phyloP scores from a whole-genome alignment of 495 filamentous ascomycete species.

The Hamigera avellanea region DNA sequence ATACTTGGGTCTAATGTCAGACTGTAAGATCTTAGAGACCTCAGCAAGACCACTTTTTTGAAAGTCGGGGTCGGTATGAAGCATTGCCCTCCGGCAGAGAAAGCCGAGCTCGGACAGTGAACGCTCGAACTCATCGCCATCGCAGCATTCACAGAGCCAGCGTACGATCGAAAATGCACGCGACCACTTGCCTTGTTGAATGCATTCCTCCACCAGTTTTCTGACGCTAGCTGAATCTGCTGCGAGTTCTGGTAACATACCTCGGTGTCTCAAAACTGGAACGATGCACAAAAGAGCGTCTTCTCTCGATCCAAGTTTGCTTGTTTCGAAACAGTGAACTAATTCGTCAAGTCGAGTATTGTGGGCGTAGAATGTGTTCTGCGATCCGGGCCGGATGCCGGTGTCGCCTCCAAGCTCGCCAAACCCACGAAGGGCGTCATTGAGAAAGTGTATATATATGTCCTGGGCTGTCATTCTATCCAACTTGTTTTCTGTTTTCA shows the following conservation, averaged over 20 bases:
- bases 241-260: slow-evolving; percentile 15
- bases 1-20: slow-evolving; percentile 8
- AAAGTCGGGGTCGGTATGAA: slow-evolving; percentile 3
- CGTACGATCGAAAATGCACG: slow-evolving; percentile 9
- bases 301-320: slow-evolving; percentile 18
- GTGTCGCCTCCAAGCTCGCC: slow-evolving; percentile 10
- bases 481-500: slow-evolving; percentile 13
- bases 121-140: slow-evolving; percentile 13
- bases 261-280: slow-evolving; percentile 10
- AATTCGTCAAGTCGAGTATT: slow-evolving; percentile 16
- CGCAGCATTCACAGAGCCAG: slow-evolving; percentile 21
- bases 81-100: slow-evolving; percentile 18
- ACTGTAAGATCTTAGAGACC: slow-evolving; percentile 1
- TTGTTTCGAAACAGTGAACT: slow-evolving; percentile 12
- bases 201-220: slow-evolving; percentile 4
- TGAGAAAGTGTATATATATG: slow-evolving; percentile 23
- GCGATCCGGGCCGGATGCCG: slow-evolving; percentile 7
- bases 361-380: slow-evolving; percentile 8
- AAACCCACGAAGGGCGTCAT: slow-evolving; percentile 4
- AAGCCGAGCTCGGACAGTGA: slow-evolving; percentile 18
- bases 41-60: slow-evolving; percentile 8
- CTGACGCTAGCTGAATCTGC: slow-evolving; percentile 10
- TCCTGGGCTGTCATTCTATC: slow-evolving; percentile 28
- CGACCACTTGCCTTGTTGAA: slow-evolving; percentile 12
- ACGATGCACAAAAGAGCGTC: slow-evolving; percentile 27